A percentile compares a stretch with the other conserved stretches of the same genome.
Conservation (phyloP, 2,329 filamentous ascomycete genomes). For the Karstenula rhodostoma region DNA sequence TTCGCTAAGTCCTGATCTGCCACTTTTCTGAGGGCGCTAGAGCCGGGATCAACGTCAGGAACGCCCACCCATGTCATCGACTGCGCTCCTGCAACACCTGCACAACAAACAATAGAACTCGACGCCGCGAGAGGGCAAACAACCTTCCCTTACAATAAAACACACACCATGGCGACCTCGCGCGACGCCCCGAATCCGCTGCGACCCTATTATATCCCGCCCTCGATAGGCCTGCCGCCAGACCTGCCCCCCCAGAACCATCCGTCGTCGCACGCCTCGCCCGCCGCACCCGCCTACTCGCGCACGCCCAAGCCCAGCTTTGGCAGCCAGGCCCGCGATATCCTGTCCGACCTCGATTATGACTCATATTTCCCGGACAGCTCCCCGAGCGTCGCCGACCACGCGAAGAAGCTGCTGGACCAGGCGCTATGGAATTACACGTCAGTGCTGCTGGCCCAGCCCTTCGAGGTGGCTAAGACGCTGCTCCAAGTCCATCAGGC, state of each 20-base stretch:
- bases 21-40: no score
- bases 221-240: slow-evolving; percentile 68
- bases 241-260: slow-evolving; percentile 51
- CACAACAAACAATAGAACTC: no score
- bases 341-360: slow-evolving; percentile 91
- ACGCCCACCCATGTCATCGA: slow-evolving; percentile 15
- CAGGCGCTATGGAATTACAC: slow-evolving; percentile 92
- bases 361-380: slow-evolving; percentile 82
- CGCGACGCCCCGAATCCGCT: slow-evolving; percentile 67
- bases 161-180: slow-evolving; percentile 51
- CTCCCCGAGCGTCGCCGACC: slow-evolving; percentile 73
- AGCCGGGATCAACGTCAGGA: slow-evolving; percentile 20
- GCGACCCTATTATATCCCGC: slow-evolving; percentile 75
- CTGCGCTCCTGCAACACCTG: no score
- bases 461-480: slow-evolving; percentile 96
- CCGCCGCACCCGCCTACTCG: slow-evolving; percentile 43
- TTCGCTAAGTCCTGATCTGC: no score
- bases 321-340: slow-evolving; percentile 75
- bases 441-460: slow-evolving; percentile 87
- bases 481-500: slow-evolving; percentile 79
- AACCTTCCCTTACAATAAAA: no score
- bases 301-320: slow-evolving; percentile 59
- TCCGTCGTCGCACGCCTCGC: slow-evolving; percentile 20
- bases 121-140: no score
- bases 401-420: slow-evolving; percentile 79